These are phyloP conservation scores for Heimioporus sp. DNA, from an alignment of 768 basidiomycete genomes.

Conservation along the genomic window DNA sequence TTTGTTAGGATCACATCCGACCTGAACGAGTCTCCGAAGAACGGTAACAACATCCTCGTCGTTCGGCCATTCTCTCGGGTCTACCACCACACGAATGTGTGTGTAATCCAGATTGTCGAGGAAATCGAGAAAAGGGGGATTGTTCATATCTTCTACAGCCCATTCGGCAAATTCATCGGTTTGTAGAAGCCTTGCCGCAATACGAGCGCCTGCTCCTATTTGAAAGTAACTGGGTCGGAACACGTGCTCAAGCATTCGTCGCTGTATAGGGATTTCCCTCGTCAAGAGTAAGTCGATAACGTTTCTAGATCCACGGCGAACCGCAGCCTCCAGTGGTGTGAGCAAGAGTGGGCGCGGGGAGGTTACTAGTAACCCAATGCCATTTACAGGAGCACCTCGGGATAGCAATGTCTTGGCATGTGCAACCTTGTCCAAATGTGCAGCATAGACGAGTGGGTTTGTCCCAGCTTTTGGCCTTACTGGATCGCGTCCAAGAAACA, in stretches of 20 bases:
- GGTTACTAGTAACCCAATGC: not conserved
- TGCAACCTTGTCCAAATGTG: not conserved
- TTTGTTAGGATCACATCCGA: not conserved
- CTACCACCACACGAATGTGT: not conserved
- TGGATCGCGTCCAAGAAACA: not conserved
- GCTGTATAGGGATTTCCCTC: not conserved
- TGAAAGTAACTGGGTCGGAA: not conserved
- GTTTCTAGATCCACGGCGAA: too few relatives aligned
- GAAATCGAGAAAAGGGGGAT: too few relatives aligned
- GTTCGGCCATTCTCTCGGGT: too few relatives aligned
- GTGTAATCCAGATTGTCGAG: not conserved
- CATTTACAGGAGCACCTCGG: not conserved
- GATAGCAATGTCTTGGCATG: conserved; percentile 1
- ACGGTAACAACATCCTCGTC: not conserved
- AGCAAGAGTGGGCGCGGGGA: not conserved
- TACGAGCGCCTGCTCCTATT: too few relatives aligned
- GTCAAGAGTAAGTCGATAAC: not conserved
- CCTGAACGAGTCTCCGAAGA: conserved; percentile 5
- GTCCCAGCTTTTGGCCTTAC: not conserved
- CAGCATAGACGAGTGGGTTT: conserved; percentile 2
- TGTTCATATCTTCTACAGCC: not conserved
- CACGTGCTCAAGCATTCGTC: not conserved
- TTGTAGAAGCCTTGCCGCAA: conserved; percentile 3
- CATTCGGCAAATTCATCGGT: conserved; percentile 14
- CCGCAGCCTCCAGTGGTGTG: not conserved